Base-by-base conservation (phyloP, 139 green algal genomes). In the Choricystis sp. region DNA sequence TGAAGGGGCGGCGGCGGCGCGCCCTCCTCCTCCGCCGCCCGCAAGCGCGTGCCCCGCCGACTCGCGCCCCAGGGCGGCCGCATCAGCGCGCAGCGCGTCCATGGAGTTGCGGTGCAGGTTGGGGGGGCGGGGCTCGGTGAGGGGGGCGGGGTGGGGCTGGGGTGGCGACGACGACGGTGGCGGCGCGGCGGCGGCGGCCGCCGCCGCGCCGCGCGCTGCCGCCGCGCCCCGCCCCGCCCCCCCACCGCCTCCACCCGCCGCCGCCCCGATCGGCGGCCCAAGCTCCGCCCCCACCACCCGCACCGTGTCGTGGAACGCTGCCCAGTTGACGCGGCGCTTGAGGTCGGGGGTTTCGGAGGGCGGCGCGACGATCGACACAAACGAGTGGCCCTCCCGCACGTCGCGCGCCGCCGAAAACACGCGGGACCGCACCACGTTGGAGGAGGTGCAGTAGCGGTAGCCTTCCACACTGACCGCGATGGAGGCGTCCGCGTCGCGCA, bases 401-500 rank as follows among this genome's bases (percentile, higher is more conserved):
- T 83, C 72, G 29, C 74, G 40, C 29, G 64, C 49, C 20, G 74
- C 68, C 4, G 68, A 65, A 63, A 78, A 83, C 26, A 76, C 74
- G 31, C 75, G 69, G 63, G 80, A 72, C 16, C 78, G 70, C 69
- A 84, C 65, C 26, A 66, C 57, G 57, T 84, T 83, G 26, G 74
- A 56, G 29, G 40, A 31, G n/a, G 40, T 74, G 19, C 30, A 62
- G 57, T 77, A 72, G 59, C 76, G 66, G 69, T 82, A 84, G n/a
- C 57, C 67, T 25, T 81, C 74, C 57, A 80, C 74, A 29, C 80
- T 70, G 19, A 86, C 77, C 31, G 80, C 77, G 31, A 88, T 75
- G 66, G 75, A 70, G 0, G 79, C 67, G 59, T 83, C 72, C 2
- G 68, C 71, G 56, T 87, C 81, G 23, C 31, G 59, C 40, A 71